Evolutionary conservation across 176 grass and related monocot genomes (phyloP).

Genomic region (Triticum monococcum): DNA sequence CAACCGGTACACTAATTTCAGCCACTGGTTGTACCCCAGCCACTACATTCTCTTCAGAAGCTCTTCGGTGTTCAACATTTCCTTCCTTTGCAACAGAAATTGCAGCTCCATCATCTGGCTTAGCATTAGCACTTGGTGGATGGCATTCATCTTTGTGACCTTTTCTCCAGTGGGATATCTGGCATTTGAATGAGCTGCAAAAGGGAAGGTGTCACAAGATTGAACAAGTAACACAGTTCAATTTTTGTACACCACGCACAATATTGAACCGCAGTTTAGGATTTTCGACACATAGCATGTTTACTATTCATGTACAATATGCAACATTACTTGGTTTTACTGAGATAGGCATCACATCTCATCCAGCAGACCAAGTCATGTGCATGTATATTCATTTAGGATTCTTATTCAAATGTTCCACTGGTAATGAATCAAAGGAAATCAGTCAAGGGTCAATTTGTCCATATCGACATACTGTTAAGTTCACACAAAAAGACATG

Average conservation of each 20-base stretch:
- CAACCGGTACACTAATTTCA: constrained; percentile 14
- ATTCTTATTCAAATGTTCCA: neutral
- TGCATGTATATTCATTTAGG: neutral
- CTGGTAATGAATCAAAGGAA: neutral
- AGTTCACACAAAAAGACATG: neutral
- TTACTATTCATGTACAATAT: neutral
- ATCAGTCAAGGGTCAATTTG: neutral
- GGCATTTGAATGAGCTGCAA: constrained; percentile 91
- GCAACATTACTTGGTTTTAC: neutral
- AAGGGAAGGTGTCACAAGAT: constrained; percentile 5
- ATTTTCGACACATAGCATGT: neutral
- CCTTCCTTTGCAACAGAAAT: constrained; percentile 39
- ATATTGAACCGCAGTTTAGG: neutral
- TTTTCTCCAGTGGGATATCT: constrained; percentile 96
- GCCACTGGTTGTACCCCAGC: constrained; percentile 29
- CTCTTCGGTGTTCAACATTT: constrained; percentile 30
- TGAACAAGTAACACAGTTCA: neutral
- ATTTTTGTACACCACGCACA: neutral
- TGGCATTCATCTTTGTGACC: constrained; percentile 93
- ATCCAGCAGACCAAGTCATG: constrained; percentile 1
- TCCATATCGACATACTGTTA: neutral
- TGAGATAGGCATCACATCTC: neutral
- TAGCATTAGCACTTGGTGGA: constrained; percentile 48
- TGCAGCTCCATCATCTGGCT: constrained; percentile 28
- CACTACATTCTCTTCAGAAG: constrained; percentile 36